Evolutionary conservation across 73 alveolate genomes (phyloP), one percentile per base, ranked within the genome.

Genomic region (Effrenium voratum): DNA sequence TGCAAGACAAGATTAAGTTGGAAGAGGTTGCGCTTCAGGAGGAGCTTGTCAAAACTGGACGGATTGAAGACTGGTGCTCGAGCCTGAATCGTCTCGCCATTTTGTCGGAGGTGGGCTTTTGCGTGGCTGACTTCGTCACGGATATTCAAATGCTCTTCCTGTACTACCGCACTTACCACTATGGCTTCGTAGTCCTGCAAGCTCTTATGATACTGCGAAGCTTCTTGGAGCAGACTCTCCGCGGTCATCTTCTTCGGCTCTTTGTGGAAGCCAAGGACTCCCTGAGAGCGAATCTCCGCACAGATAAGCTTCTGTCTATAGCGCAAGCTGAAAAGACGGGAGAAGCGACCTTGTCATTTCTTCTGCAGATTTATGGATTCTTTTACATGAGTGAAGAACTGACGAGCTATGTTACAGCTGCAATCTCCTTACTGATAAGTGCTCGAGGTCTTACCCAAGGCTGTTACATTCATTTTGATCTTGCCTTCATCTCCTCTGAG

Each of bases 381-480:
- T 40, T 28, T 44, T 85, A 85, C 81, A 85, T 85, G 93, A 44
- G 80, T 30, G 32, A 68, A 12, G 81, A 57, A 2, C 8, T 16
- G 44, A 43, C 41, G 8, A 45, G 80, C 60, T 85, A 40, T 57
- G 52, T 57, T 57, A 57, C 93, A 3, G 93, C 93, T 0, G 4
- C 10, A 43, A 6, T 57, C 30, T 85, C 93, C 40, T 16, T 85
- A 57, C 24, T 52, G 79, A 52, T 52, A 5, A 52, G 93, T 52
- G 93, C 43, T 16, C 43, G 63, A 32, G 93, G 93, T 28, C 70
- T 85, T 30, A 44, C 93, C 46, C 70, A 85, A n/a, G 93, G 93
- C 28, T 85, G 79, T 60, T 85, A 85, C 81, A 60, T 85, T 55
- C 63, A 85, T 44, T 85, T 85, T 60, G 93, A 85, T 26, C 93